Evolutionary conservation across 768 basidiomycete species (phyloP), one percentile per base, ranked within the genome.

Genomic region (Kwoniella botswanensis): DNA sequence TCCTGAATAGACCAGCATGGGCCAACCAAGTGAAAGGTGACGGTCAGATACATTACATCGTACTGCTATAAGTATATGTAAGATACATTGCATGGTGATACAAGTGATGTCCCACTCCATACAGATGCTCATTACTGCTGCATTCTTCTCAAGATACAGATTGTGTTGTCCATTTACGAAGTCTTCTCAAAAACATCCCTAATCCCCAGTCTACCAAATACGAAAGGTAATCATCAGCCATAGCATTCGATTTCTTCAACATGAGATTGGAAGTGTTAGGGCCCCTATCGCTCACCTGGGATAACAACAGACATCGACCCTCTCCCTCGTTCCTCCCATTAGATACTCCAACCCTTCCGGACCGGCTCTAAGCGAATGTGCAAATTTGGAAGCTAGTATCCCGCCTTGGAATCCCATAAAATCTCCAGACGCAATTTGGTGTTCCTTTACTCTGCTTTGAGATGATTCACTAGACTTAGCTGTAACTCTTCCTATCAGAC

Each of bases 381-480:
- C 72, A 35, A 29, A 73, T 22, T 59, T 26, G 44, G 53, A 42
- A 11, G 72, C 72, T 41, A n/a, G 10, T 7, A 65, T 22, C 9
- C 72, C 72, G 66, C 72, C 64, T 56, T 67, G 72, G 42, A 73
- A 73, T 2, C 72, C 72, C 22, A 68, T 68, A 55, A 73, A 73
- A 67, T 73, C 72, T 1, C 72, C 72, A 3, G 58, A 24, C 9
- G 29, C 50, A n/a, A 73, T 63, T 24, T 35, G 1, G 4, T 46
- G 24, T 29, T 73, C 68, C 42, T 69, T 41, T 22, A 70, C 3
- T 41, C 3, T 13, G 42, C 35, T 18, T 35, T 29, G 24, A 21
- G 29, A 9, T 43, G 64, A n/a, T 61, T 17, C 6, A 21, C 18
- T 18, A 7, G 26, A 42, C 5, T 42, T 22, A n/a, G 41, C 4